A percentile compares a stretch with the other conserved stretches of the same genome.
These are phyloP conservation scores for Trichoderma sp. DNA, from an alignment of 2,329 filamentous ascomycete genomes.

Conservation along the genomic window DNA sequence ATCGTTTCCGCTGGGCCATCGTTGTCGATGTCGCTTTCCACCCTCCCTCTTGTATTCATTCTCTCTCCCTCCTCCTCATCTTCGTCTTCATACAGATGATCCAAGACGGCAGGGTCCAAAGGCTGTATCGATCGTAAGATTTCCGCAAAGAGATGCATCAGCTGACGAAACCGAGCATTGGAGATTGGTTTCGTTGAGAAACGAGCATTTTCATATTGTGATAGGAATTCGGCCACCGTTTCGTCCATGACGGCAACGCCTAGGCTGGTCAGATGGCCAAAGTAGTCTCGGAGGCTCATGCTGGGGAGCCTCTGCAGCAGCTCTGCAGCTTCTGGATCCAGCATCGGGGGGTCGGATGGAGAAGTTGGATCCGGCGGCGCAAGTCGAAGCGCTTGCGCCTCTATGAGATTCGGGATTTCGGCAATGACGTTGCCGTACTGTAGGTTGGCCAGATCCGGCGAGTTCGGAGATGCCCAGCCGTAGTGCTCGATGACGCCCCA, in stretches of 20 bases:
- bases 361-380: slow-evolving; percentile 56
- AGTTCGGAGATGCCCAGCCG: slow-evolving; percentile 82
- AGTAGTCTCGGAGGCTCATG: slow-evolving; percentile 77
- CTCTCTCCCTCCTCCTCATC: slow-evolving; percentile 20
- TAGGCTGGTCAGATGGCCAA: slow-evolving; percentile 65
- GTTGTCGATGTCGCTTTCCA: slow-evolving; percentile 45
- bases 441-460: slow-evolving; percentile 71
- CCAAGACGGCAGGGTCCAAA: slow-evolving; percentile 53
- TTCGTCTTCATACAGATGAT: slow-evolving; percentile 27
- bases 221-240: slow-evolving; percentile 61
- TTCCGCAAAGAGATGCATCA: slow-evolving; percentile 84
- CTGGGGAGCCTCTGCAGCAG: slow-evolving; percentile 66
- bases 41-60: slow-evolving; percentile 19
- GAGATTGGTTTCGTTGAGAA: slow-evolving; percentile 71
- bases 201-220: slow-evolving; percentile 76
- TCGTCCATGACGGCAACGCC: slow-evolving; percentile 53
- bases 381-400: slow-evolving; percentile 87
- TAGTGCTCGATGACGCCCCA: slow-evolving; percentile 86
- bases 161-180: slow-evolving; percentile 66
- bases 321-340: slow-evolving; percentile 66
- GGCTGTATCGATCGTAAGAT: slow-evolving; percentile 73
- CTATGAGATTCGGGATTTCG: slow-evolving; percentile 85
- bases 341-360: slow-evolving; percentile 40
- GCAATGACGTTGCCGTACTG: slow-evolving; percentile 77
- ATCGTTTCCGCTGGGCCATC: slow-evolving; percentile 43